These are phyloP conservation scores for Kalmanozyma brasiliensis DNA, from an alignment of 1,284 basidiomycete species.

Conservation along the genomic window DNA sequence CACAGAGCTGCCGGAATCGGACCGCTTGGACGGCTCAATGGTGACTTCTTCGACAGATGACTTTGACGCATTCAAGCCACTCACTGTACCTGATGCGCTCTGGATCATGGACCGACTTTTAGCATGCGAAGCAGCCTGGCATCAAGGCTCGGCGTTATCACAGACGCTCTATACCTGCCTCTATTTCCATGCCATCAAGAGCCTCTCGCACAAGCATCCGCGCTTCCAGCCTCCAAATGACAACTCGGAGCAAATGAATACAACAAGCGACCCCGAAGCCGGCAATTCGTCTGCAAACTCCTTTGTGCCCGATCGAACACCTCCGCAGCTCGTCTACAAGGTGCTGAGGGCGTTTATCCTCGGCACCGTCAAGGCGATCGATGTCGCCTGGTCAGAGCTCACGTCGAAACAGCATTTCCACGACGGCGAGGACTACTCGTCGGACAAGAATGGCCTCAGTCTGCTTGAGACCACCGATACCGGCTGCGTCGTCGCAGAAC, in stretches of 20 bases:
- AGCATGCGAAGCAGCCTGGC: slow-evolving; percentile 87
- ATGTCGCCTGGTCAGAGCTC: slow-evolving; percentile 83
- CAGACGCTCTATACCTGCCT: slow-evolving; percentile 86
- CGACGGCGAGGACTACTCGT: slow-evolving; percentile 81
- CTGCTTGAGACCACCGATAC: slow-evolving; percentile 78
- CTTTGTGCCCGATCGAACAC: neutral
- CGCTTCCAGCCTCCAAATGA: slow-evolving; percentile 67
- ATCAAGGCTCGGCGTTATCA: slow-evolving; percentile 81
- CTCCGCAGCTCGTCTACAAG: slow-evolving; percentile 73
- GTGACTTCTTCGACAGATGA: slow-evolving; percentile 26
- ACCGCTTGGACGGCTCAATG: slow-evolving; percentile 70
- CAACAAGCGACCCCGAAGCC: neutral
- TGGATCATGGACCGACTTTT: slow-evolving; percentile 86
- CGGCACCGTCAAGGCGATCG: slow-evolving; percentile 83
- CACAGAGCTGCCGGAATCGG: slow-evolving; percentile 44
- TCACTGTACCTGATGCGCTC: slow-evolving; percentile 81
- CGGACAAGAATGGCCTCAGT: slow-evolving; percentile 84
- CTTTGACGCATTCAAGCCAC: slow-evolving; percentile 76
- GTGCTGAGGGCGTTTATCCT: slow-evolving; percentile 79
- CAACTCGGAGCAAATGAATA: slow-evolving; percentile 55
- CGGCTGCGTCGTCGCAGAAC: slow-evolving; percentile 72
- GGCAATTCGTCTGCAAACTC: neutral
- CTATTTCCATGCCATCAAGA: slow-evolving; percentile 77
- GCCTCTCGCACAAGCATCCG: slow-evolving; percentile 57
- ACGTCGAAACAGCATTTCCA: slow-evolving; percentile 37